Percentiles rank a stretch among this genome's conserved stretches.
phyloP scores from a whole-genome alignment of 805 yeast genomes.

The Komagataella phaffii region DNA sequence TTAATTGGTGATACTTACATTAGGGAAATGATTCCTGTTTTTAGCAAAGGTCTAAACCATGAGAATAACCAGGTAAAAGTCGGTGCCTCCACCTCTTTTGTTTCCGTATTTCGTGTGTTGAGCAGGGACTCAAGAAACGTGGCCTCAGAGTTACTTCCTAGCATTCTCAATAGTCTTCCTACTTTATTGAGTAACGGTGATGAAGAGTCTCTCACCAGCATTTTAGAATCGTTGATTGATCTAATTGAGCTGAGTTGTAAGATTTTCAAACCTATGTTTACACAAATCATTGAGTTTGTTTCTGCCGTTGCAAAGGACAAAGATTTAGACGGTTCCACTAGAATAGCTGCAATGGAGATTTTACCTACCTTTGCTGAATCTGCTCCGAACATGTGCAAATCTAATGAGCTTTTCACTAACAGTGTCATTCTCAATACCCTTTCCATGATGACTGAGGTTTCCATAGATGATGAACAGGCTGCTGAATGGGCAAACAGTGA shows the following conservation, averaged over 20 bases:
- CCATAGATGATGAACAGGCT: slow-evolving; percentile 75
- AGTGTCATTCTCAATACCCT: slow-evolving; percentile 63
- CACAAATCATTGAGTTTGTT: slow-evolving; percentile 75
- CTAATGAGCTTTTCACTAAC: slow-evolving; percentile 57
- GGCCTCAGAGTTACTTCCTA: slow-evolving; percentile 52
- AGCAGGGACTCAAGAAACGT: slow-evolving; percentile 16
- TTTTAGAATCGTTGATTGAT: slow-evolving; percentile 82
- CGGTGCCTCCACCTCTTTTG: slow-evolving; percentile 86
- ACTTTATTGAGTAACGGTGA: slow-evolving; percentile 69
- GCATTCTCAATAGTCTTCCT: slow-evolving; percentile 75
- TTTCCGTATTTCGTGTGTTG: slow-evolving; percentile 70
- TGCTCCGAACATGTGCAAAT: slow-evolving; percentile 90
- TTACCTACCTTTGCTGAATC: slow-evolving; percentile 85
- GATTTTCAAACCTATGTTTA: slow-evolving; percentile 84
- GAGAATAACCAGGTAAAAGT: slow-evolving; percentile 72
- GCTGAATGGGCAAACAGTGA: slow-evolving; percentile 82
- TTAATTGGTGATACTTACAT: slow-evolving; percentile 39
- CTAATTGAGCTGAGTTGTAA: slow-evolving; percentile 90
- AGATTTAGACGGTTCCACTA: slow-evolving; percentile 65
- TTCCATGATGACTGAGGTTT: slow-evolving; percentile 85
- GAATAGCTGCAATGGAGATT: slow-evolving; percentile 81
- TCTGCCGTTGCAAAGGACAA: slow-evolving; percentile 71
- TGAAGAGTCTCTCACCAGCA: slow-evolving; percentile 70
- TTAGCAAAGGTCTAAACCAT: slow-evolving; percentile 74
- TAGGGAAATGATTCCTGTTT: slow-evolving; percentile 47